These are phyloP conservation scores for Ogataea dorogensis DNA, from an alignment of 805 yeast species.

Conservation along the genomic window DNA sequence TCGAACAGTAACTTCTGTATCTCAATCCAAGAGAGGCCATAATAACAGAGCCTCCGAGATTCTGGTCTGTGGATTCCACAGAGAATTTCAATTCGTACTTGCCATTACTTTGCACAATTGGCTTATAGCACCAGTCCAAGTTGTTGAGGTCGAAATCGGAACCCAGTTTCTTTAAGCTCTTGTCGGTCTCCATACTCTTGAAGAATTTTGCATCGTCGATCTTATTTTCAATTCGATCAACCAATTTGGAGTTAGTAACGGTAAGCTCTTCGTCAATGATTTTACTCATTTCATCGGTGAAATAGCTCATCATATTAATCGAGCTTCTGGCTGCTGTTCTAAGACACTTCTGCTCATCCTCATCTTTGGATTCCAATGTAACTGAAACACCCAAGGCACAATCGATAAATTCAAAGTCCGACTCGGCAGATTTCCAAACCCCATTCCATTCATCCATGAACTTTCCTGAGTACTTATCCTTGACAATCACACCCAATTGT, in stretches of 20 bases:
- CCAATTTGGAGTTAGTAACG: slow-evolving; percentile 67
- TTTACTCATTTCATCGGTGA: slow-evolving; percentile 84
- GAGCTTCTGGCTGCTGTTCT: slow-evolving; percentile 75
- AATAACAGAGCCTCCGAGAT: slow-evolving; percentile 74
- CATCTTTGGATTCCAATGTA: slow-evolving; percentile 74
- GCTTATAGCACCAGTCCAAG: slow-evolving; percentile 92
- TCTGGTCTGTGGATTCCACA: slow-evolving; percentile 68
- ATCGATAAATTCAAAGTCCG: slow-evolving; percentile 48
- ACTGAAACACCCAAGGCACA: slow-evolving; percentile 52
- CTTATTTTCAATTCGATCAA: slow-evolving; percentile 75
- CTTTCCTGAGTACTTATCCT: slow-evolving; percentile 80
- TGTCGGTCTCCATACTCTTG: slow-evolving; percentile 45
- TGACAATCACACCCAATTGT: slow-evolving; percentile 64
- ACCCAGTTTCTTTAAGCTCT: slow-evolving; percentile 52
- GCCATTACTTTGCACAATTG: slow-evolving; percentile 87
- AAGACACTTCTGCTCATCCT: slow-evolving; percentile 64
- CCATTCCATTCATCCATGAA: slow-evolving; percentile 79
- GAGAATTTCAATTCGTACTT: slow-evolving; percentile 80
- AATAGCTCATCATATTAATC: slow-evolving; percentile 72
- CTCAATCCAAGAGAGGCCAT: slow-evolving; percentile 81
- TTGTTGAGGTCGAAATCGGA: slow-evolving; percentile 71
- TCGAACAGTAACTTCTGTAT: slow-evolving; percentile 86
- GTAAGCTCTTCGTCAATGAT: slow-evolving; percentile 83
- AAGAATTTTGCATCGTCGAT: slow-evolving; percentile 78
- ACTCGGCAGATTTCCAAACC: slow-evolving; percentile 34